These are phyloP conservation scores for Aspergillus novoparasiticus DNA, from an alignment of 2,329 filamentous ascomycete species.

Conservation along the genomic window DNA sequence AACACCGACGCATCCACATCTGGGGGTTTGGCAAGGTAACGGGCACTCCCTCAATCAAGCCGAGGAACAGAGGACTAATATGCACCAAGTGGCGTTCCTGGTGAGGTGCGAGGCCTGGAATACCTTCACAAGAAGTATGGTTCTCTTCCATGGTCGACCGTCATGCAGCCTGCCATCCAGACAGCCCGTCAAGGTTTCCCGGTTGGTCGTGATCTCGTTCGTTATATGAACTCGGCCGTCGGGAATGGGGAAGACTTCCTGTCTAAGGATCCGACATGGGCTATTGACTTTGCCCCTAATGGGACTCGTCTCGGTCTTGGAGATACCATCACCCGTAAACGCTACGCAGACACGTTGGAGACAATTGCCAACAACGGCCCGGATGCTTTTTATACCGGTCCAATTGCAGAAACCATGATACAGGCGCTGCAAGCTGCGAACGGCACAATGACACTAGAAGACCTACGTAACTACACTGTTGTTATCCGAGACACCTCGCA, in stretches of 20 bases:
- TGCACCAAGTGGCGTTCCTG: conserved; percentile 54
- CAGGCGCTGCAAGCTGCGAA: conserved; percentile 66
- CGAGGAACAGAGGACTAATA: background rate
- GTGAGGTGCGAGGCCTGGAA: conserved; percentile 73
- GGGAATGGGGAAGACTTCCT: conserved; percentile 65
- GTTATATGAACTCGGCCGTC: conserved; percentile 66
- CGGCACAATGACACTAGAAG: conserved; percentile 82
- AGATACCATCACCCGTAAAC: conserved; percentile 76
- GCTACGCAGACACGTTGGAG: conserved; percentile 79
- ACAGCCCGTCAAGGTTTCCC: conserved; percentile 74
- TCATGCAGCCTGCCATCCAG: conserved; percentile 73
- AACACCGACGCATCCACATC: conserved; percentile 67
- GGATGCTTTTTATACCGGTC: conserved; percentile 73
- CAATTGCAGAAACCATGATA: conserved; percentile 74
- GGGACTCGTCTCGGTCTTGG: conserved; percentile 72
- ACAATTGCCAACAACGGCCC: conserved; percentile 73
- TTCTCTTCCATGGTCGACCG: conserved; percentile 67
- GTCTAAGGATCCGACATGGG: conserved; percentile 74
- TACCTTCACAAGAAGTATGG: conserved; percentile 68
- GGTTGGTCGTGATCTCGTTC: conserved; percentile 72
- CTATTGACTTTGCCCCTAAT: conserved; percentile 83
- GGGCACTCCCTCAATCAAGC: no score
- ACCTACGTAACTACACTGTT: conserved; percentile 74
- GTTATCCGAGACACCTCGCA: conserved; percentile 64
- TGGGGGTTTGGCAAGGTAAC: conserved; percentile 68